These are phyloP conservation scores for Polyrhizophydium stewartii DNA, from an alignment of 371 early-diverging fungal species.

Conservation along the genomic window DNA sequence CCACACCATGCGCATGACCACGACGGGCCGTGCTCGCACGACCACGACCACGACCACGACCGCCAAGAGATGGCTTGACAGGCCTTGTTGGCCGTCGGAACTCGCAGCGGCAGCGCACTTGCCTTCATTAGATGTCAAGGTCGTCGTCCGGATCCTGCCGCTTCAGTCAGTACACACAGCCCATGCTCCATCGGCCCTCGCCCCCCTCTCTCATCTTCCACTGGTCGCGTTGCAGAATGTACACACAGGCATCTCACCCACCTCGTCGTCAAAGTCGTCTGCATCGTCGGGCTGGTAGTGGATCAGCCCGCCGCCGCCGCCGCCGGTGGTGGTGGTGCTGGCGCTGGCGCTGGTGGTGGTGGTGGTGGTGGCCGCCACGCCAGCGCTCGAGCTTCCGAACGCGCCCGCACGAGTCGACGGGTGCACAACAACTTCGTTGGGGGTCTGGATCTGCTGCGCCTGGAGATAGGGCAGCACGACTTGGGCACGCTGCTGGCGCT, in stretches of 20 bases:
- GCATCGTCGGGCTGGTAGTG: slow-evolving; percentile 4
- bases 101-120: neutral
- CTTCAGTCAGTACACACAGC: neutral
- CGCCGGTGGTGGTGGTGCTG: no score
- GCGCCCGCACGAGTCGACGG: no score
- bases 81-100: neutral
- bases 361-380: neutral
- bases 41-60: slow-evolving; percentile 1
- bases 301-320: slow-evolving; percentile 1
- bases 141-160: neutral
- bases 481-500: slow-evolving; percentile 67
- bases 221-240: no score
- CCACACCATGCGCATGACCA: no score
- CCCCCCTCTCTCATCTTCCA: no score
- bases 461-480: slow-evolving; percentile 77
- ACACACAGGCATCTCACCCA: no score
- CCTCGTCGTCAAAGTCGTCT: slow-evolving; percentile 8
- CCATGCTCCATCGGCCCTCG: no score
- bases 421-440: neutral
- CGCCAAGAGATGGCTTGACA: slow-evolving; percentile 11
- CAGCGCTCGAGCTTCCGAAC: neutral
- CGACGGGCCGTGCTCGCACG: neutral
- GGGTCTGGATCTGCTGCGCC: slow-evolving; percentile 40
- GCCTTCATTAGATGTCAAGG: neutral
- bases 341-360: neutral